These are phyloP conservation scores for Trichothecium sympodiale DNA, from an alignment of 2,329 filamentous ascomycete genomes.

Conservation along the genomic window DNA sequence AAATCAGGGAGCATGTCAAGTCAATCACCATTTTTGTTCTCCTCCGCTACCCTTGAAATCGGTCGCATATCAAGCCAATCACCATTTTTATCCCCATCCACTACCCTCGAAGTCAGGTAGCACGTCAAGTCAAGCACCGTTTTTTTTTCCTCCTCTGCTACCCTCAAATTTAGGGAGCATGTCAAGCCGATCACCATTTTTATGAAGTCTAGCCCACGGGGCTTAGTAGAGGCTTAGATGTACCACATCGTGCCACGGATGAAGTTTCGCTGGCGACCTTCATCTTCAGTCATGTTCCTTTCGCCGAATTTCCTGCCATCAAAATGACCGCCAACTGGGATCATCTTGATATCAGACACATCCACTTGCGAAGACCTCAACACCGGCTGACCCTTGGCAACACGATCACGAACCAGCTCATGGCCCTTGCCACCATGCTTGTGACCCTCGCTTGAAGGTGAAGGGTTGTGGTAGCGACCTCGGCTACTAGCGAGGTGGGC, in stretches of 20 bases:
- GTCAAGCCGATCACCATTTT: no score
- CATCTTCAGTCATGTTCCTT: constrained; percentile 12
- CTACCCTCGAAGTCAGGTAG: no score
- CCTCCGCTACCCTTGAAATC: no score
- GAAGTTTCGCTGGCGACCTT: constrained; percentile 21
- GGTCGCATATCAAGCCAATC: no score
- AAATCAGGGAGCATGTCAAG: no score
- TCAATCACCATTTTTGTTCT: no score
- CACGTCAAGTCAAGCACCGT: no score
- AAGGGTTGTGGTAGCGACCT: constrained; percentile 61
- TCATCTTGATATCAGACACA: constrained; percentile 3
- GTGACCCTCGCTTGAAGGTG: constrained; percentile 32
- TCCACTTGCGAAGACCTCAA: not conserved
- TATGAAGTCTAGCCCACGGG: no score
- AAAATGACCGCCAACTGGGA: no score
- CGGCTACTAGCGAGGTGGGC: constrained; percentile 81
- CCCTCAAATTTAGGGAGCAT: no score
- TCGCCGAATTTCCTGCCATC: not conserved
- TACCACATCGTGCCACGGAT: constrained; percentile 32
- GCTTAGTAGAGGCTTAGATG: constrained; percentile 18
- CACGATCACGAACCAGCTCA: constrained; percentile 24
- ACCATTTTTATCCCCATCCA: no score
- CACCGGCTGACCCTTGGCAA: constrained; percentile 25
- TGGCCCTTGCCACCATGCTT: constrained; percentile 31
- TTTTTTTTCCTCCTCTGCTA: no score